Evolutionary conservation across 139 green algal species (phyloP), one percentile per base, ranked within the genome.

Genomic region (Chlamydomonas incerta): DNA sequence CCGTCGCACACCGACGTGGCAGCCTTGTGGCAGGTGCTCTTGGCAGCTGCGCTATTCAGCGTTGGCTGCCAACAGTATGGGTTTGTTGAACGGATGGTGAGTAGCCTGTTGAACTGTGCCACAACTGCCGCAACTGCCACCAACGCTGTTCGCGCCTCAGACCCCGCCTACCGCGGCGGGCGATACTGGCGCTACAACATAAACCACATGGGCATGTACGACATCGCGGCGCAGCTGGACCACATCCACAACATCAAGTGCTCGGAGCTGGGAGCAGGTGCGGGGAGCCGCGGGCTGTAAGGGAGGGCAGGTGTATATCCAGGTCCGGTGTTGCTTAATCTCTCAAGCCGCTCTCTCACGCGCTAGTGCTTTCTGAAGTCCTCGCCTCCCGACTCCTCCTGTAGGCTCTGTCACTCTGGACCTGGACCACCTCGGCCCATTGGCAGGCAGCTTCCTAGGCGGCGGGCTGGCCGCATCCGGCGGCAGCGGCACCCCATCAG

Each of bases 171-270:
- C 31, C 88, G 91, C 46, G 88, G 92, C 18, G 70, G 87, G 0
- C 68, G 72, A 0, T 99, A 99, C 89, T 99, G 96, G 95, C 52
- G 82, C 20, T 99, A 96, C 91, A 95, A 90, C 55, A 77, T 96
- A 33, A 99, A 99, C 80, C 92, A 98, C 87, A 87, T 98, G 63
- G 96, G 88, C 20, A 66, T 95, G 35, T 70, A 93, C 35, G 96
- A 98, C 89, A 80, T 97, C 6, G 77, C 85, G 3, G 93, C 94
- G 18, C 90, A 94, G 87, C 80, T 99, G 10, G 89, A 97, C 47
- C 89, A 92, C 86, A 96, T 99, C 63, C 94, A 99, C 90, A 85
- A 87, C 34, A 68, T 93, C 66, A 99, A 99, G 90, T 94, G 92
- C 70, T 67, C 72, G 23, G 96, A 99, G 90, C 92, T 98, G 80